Base-by-base conservation (phyloP, 148 eudicot genomes). In the Cornus suecica region DNA sequence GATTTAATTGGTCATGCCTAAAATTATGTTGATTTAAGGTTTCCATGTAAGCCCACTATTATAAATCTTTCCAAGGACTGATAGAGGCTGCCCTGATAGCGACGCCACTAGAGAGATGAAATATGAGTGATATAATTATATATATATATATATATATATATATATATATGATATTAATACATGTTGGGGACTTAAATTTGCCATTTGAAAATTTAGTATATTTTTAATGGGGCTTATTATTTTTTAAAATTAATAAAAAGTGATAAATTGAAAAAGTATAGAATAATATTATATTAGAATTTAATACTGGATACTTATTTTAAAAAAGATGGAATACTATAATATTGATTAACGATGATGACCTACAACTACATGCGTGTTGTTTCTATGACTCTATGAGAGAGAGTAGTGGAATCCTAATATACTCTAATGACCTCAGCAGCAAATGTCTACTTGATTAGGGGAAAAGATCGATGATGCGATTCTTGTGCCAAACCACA, bases 391-490 rank as follows among this genome's bases (percentile, higher is more conserved):
- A 0, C 23, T 56, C 2, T 66, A 25, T 18, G 62, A 3, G 62
- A 22, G 62, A 58, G 25, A 58, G 62, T 48, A 48, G 54, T 48
- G 54, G 22, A 58, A 58, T 58, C 62, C 62, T 58, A 58, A 65
- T 65, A 65, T 65, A 65, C 34, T 5, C 0, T 16, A 27, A 16
- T 65, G 68, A 65, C 68, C 34, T 65, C 68, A 29, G 34, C 68
- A 3, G 20, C 13, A 42, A 74, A 42, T 25, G 70, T 24, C 68
- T 20, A 10, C 62, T 31, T 37, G 26, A 24, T 37, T 42, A 65
- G 77, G 64, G 77, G 77, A 45, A 37, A 51, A 66, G 58, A 63
- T 11, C 1, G 18, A 48, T 65, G 69, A 74, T 74, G 77, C 77
- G 70, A 74, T 65, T 69, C 61, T 65, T 2, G 70, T 74, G 70